Evolutionary conservation across 495 filamentous ascomycete species (phyloP), one percentile per base, ranked within the genome.

Genomic region (Rostrohypoxylon terebratum): DNA sequence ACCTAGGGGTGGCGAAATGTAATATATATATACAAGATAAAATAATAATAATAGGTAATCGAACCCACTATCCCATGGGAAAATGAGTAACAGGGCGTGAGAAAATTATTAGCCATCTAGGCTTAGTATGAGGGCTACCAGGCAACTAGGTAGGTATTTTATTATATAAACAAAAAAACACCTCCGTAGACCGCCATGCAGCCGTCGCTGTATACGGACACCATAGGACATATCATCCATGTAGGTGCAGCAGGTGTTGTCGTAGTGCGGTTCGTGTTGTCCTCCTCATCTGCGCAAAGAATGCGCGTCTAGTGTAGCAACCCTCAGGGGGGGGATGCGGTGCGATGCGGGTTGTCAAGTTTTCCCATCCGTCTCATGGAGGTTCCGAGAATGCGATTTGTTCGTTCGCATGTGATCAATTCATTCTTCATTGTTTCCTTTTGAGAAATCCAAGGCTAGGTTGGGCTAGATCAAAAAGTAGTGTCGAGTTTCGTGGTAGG

Each of bases 181-280:
- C 44, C 21, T 51, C 64, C 64, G n/a, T 51, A 34, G 42, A 53
- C 23, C 34, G 53, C 14, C 63, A 73, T 73, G 64, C 65, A 64
- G 64, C 51, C 48, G 54, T 60, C 59, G 70, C 64, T 65, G 70
- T 42, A 67, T 72, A 44, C 53, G 58, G 63, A 63, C 44, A 47
- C 23, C 69, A 63, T 31, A 44, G 44, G 36, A 36, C 38, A 53
- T 40, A 10, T 28, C 47, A 60, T 68, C 59, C 64, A 64, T 68
- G 64, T 21, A 68, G 45, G 33, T 65, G 64, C 64, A 64, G 64
- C 45, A 34, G 28, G 31, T 48, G 64, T 65, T 54, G 69, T 72
- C 60, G 69, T 72, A 72, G 59, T 65, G 20, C 31, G 23, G 62
- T 55, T 40, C 31, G 54, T 58, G 59, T 45, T 40, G n/a, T 62